Evolutionary conservation across 2,329 filamentous ascomycete species (phyloP), one percentile per base, ranked within the genome.

Genomic region (Claviceps quebecensis): DNA sequence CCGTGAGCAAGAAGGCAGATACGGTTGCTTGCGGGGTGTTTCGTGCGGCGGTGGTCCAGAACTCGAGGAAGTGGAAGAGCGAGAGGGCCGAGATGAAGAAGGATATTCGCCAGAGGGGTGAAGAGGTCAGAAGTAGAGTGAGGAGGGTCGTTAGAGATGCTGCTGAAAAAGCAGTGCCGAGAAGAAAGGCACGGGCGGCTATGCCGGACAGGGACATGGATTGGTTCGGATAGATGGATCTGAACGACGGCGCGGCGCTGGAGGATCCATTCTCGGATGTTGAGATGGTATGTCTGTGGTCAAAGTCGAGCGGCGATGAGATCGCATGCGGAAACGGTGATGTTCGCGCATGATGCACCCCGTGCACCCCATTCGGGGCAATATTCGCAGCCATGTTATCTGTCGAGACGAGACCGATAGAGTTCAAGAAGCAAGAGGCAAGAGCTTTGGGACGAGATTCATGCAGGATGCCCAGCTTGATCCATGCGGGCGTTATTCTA

Each of bases 51-150:
- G 91, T 96, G 36, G 83, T 87, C 75, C 83, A 95, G 73, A 90
- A 98, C 69, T 98, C 93, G 66, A 97, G 82, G 69, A 95, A 97
- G 73, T 98, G 93, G 70, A 97, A 97, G 34, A 84, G 60, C 26
- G 83, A 77, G 47, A 97, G 81, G 14, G 81, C 72, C 49, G 71
- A 70, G 47, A 84, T 61, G 70, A 91, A 91, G 64, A 83, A 80
- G 34, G 80, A 77, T 7, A 77, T 64, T 52, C 81, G 78, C 80
- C 80, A 84, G 52, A 77, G 66, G 22, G 76, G 72, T 37, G 69
- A 72, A 14, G 65, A 55, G 5, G 69, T 70, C 52, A 64, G 58
- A 43, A 65, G 16, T 13, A 73, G 58, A 50, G 69, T 59, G 45
- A 59, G 50, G 11, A 59, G 39, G 49, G 68, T 63, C 36, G 58